A percentile compares a stretch with the other conserved stretches of the same genome.
Evolutionary conservation across 108 stramenopile genomes (phyloP).

Genomic region (Pseudonitzschia pungens): DNA sequence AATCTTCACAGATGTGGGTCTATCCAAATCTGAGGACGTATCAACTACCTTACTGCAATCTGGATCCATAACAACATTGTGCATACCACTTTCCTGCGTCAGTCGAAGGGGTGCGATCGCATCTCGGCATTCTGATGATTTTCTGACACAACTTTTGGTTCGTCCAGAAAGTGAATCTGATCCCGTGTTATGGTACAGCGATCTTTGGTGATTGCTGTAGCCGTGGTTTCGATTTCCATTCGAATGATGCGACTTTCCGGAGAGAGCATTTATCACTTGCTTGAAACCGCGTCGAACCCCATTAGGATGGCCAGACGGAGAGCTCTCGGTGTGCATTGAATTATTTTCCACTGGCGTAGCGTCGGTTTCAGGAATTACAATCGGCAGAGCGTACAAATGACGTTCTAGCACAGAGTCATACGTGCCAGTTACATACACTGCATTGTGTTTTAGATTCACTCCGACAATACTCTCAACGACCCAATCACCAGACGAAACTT

Average conservation of each 20-base stretch:
- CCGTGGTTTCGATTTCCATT: conserved; percentile 10
- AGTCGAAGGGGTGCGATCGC: conserved; percentile 43
- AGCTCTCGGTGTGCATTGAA: conserved; percentile 14
- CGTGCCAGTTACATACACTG: conserved; percentile 85
- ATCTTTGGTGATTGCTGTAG: conserved; percentile 13
- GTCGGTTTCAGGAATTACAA: conserved; percentile 15
- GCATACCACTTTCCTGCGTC: conserved; percentile 60
- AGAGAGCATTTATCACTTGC: conserved; percentile 55
- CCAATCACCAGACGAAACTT: conserved; percentile 71
- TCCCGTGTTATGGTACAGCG: background rate
- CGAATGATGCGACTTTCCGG: conserved; percentile 31
- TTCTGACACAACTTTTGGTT: background rate
- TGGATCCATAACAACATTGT: conserved; percentile 68
- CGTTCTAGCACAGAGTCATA: conserved; percentile 75
- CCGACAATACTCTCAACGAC: conserved; percentile 78
- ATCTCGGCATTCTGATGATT: background rate
- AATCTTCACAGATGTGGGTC: conserved; percentile 50
- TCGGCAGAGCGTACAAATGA: conserved; percentile 83
- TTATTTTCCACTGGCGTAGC: background rate
- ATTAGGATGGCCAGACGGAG: conserved; percentile 16
- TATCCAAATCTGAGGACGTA: conserved; percentile 56
- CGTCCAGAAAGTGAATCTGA: background rate
- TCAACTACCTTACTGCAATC: conserved; percentile 59
- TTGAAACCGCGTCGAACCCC: conserved; percentile 55
- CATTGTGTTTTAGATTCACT: conserved; percentile 62